Base-by-base conservation (phyloP, 148 eudicot species). In the Amaranthus hypochondriacus region DNA sequence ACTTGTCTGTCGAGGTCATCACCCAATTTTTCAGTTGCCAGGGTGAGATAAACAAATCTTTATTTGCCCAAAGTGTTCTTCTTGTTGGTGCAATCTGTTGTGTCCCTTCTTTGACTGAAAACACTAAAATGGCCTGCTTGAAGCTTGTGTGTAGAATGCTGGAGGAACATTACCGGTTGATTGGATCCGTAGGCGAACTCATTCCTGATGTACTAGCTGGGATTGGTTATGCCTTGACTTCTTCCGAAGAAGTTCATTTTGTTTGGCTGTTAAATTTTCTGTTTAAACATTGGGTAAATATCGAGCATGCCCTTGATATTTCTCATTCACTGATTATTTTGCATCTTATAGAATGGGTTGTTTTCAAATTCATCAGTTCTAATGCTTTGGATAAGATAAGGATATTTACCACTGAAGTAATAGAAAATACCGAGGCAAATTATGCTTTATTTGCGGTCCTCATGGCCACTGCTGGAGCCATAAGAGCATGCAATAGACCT, bases 401-500 rank as follows among this genome's bases (percentile, higher is more conserved):
- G 62, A 73, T 55, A 57, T 81, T 92, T 64, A 68, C 74, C 48
- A 76, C 62, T 68, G 89, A 81, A 62, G 74, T 81, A 70, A 73
- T 89, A 56, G 89, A 80, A 77, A 82, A 78, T 78, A 62, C 81
- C 63, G 78, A 82, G 28, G 69, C 82, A 58, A 50, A 68, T 52
- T 76, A 83, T 81, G 82, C 87, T 68, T 59, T 80, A 43, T 86
- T 84, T 85, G 82, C 89, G 62, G 73, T 81, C 49, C 81, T 90
- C 71, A 90, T 96, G 97, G 96, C 86, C 76, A 83, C 99, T 48
- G 97, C 87, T 63, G 99, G 99, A 60, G 93, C 86, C 52, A 78
- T 96, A 64, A 87, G 96, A 79, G 89, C 88, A 71, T 75, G 78
- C 5, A 89, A 72, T 78, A 83, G 86, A 83, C 89, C 85, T 64